Evolutionary conservation across 2,329 filamentous ascomycete genomes (phyloP), one percentile per base, ranked within the genome.

Genomic region (Aspergillus ibericus): DNA sequence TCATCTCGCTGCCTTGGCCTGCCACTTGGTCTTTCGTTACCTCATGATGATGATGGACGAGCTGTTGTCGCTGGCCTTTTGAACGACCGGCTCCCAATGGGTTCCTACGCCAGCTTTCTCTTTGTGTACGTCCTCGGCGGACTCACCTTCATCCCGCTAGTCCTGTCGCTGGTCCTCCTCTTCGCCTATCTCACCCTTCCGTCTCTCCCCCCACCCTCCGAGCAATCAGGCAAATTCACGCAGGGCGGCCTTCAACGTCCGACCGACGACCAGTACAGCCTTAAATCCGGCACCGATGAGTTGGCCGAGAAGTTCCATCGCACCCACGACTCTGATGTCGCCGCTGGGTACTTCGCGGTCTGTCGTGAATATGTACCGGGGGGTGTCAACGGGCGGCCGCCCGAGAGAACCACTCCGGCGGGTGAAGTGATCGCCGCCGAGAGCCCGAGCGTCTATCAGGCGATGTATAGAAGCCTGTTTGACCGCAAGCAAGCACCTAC

Each of bases 381-480:
- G 72, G 93, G 92, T 42, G 88, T 96, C 74, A 96, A 96, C 79
- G 91, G 92, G 60, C 96, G 93, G 77, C 92, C 93, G 5, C 92
- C 93, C 59, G 93, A 96, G 77, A 85, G 92, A 60, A 86, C 88
- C 32, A 93, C 91, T 0, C 91, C 92, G 5, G 85, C 91, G 12
- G 92, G 91, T 16, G 87, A 89, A 57, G 88, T 90, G 15, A 87
- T 95, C 46, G 86, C 88, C 34, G 82, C 89, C 42, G 89, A 92
- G 57, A 96, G 92, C 70, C 92, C 90, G 57, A 97, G 93, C 73
- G 93, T 99, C 36, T 98, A 98, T 76, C 95, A 98, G 82, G 90
- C 90, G 74, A 97, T 99, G 92, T 99, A 99, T 77, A 83, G 92
- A 72, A 96, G 90, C 74, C 89, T 99, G 61, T 98, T 99, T 72